Evolutionary conservation across 306 rosid genomes (phyloP).

Genomic region (Pyrus pyrifolia): DNA sequence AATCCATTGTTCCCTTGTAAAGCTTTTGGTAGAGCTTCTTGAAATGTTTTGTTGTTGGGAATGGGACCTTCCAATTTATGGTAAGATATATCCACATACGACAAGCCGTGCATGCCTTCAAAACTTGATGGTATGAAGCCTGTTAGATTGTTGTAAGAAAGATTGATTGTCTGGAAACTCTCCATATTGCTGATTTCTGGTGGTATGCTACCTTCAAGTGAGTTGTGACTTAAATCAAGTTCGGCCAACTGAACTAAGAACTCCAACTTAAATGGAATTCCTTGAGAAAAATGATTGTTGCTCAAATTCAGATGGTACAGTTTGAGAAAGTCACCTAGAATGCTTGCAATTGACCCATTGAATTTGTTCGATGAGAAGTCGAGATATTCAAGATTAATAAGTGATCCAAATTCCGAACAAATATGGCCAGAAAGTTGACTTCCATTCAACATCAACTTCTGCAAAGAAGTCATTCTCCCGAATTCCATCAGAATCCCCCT

Average conservation of each 20-base stretch:
- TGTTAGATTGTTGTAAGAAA: too few species aligned
- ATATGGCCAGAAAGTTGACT: background rate
- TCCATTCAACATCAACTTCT: background rate
- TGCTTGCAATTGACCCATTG: slow-evolving; percentile 8
- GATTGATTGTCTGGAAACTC: background rate
- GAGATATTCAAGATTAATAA: slow-evolving; percentile 4
- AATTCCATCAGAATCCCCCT: background rate
- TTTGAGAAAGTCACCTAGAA: slow-evolving; percentile 4
- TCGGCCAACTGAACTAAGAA: background rate
- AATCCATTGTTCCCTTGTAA: background rate
- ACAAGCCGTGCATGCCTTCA: background rate
- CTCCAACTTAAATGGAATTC: too few species aligned
- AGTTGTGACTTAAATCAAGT: background rate
- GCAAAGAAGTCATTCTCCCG: background rate
- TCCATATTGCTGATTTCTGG: background rate
- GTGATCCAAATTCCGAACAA: background rate
- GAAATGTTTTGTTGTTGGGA: too few species aligned
- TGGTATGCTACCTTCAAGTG: background rate
- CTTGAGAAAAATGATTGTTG: too few species aligned
- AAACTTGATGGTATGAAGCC: background rate
- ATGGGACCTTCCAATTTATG: too few species aligned
- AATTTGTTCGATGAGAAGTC: slow-evolving; percentile 16
- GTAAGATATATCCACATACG: background rate
- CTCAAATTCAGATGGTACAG: too few species aligned
- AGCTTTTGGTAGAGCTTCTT: too few species aligned